These are phyloP conservation scores for Suillus brevipes DNA, from an alignment of 768 basidiomycete genomes.

Conservation along the genomic window DNA sequence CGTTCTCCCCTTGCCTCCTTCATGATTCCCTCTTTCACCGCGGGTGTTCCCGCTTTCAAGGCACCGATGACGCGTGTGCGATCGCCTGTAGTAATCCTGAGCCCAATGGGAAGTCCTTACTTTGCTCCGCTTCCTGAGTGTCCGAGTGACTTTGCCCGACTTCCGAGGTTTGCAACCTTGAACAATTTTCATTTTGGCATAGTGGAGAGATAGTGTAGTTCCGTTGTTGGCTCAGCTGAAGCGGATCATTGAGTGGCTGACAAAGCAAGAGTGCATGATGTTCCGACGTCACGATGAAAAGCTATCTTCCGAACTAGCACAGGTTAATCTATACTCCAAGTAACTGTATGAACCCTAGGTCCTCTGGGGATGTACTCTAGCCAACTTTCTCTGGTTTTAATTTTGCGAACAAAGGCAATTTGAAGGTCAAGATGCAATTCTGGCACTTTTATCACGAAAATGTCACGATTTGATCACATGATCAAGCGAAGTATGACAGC, in stretches of 20 bases:
- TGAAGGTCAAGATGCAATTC: not conserved
- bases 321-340: not conserved
- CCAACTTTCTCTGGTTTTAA: not conserved
- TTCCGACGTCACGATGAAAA: too few species aligned
- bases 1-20: slow-evolving; percentile 1
- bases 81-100: slow-evolving; percentile 68
- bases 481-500: too few species aligned
- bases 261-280: not conserved
- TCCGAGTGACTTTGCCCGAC: not conserved
- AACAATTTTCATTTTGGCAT: not conserved
- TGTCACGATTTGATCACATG: too few species aligned
- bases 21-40: slow-evolving; percentile 32
- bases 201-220: not conserved
- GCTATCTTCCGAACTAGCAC: too few species aligned
- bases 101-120: slow-evolving; percentile 88
- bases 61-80: slow-evolving; percentile 68
- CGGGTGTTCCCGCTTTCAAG: slow-evolving; percentile 67
- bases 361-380: not conserved
- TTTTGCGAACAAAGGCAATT: not conserved
- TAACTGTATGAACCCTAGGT: not conserved
- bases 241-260: not conserved
- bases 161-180: not conserved
- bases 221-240: not conserved
- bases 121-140: too few species aligned
- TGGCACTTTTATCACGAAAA: not conserved